Evolutionary conservation across 179 eudicot species (phyloP), one percentile per base, ranked within the genome.

Genomic region (Beta lomatogona): DNA sequence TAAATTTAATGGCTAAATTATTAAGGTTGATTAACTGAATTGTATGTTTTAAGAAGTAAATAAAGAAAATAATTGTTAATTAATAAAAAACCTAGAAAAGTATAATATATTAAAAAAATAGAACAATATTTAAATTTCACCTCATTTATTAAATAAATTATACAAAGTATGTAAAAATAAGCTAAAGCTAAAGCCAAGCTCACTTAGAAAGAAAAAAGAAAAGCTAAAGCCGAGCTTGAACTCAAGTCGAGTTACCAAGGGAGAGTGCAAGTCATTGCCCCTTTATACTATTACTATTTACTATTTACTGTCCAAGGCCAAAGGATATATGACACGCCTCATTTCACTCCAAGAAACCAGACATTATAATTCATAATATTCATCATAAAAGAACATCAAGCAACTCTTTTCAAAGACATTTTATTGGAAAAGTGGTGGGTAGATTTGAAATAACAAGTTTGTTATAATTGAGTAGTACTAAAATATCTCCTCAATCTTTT

Each of bases 341-440:
- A 14, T 44, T 69, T 68, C 22, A 79, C 68, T 79, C 0, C 4
- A 70, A 78, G 19, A 70, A 71, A 63, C 9, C 7, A 64, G 63
- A 77, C 80, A 77, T 64, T 65, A 66, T 77, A 64, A 66, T 65
- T 22, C 16, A 48, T 21, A 25, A 77, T 15, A 48, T 61, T 18
- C 50, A 66, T 77, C 64, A 66, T 77, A n/a, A 25, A 66, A 77
- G 18, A 46, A 46, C 52, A 63, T 61, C 54, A 8, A 25, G 6
- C 15, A 77, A 66, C 31, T 14, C 80, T 52, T 66, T 50, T 50
- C 15, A 31, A 28, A 77, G 10, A n/a, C 15, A 66, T 50, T 77
- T 66, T 77, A 50, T 66, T 31, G 31, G 73, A 66, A 71, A 79
- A 58, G n/a, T 25, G 25, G 73, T 31, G 18, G 50, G 63, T 66